Base-by-base conservation (phyloP, 2,329 filamentous ascomycete species). In the Diaporthe ilicicola region DNA sequence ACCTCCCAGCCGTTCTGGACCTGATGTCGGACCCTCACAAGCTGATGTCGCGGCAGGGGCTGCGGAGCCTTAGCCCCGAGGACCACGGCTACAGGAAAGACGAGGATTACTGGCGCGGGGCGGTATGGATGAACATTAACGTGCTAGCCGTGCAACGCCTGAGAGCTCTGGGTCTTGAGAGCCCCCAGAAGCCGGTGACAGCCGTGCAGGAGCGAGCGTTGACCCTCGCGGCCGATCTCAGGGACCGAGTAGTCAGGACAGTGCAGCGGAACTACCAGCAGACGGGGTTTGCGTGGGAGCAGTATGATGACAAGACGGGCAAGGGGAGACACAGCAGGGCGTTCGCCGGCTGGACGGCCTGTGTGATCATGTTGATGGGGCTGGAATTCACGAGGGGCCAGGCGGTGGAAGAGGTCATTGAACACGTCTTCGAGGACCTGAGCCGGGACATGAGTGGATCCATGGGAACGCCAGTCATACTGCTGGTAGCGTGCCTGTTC, bases 301-400 rank as follows among this genome's bases (percentile, higher is more conserved):
- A 93, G 78, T 93, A 93, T 76, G 89, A 91, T 74, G 88, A 90
- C 0, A 88, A 91, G 71, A 91, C 88, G 0, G 91, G 91, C 15
- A 84, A 84, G 53, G 91, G 91, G 4, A 90, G 92, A 79, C 83
- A 90, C 19, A 92, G 90, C 13, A 90, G 92, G 82, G 90, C 92
- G 76, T 93, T 93, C 77, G 91, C 90, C 0, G 91, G 91, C 59
- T 93, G 91, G 91, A 93, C 91, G n/a, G 92, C 90, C 77, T 82
- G 92, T 80, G 88, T 92, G 54, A 90, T 92, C 13, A 91, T 91
- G 80, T 89, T 93, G 72, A 91, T 92, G 89, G 85, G 84, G 32
- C 50, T 71, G 7, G 55, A 65, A 8, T 68, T 71, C 34, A 67
- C 22, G 15, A 70, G 66, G 15, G 66, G 51, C 13, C 42, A 54